Evolutionary conservation across 2,329 filamentous ascomycete species (phyloP).

Genomic region (Metarhizium album): DNA sequence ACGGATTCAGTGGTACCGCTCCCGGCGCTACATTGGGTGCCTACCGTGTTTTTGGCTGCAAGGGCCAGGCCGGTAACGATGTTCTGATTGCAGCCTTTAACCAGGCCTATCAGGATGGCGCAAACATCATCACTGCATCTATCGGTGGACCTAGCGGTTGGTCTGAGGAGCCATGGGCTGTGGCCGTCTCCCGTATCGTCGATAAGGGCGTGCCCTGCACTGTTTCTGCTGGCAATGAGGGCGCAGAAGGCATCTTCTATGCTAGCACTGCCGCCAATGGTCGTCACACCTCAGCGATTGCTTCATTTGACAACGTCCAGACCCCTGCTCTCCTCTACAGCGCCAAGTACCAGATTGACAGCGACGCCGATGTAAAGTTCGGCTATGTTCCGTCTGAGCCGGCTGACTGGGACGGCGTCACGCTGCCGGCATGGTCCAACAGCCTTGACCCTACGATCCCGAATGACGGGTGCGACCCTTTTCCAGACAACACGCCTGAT

Average conservation of each 20-base stretch:
- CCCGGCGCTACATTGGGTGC: constrained; percentile 44
- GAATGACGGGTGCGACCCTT: constrained; percentile 40
- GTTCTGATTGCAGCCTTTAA: constrained; percentile 49
- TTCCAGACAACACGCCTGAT: constrained; percentile 43
- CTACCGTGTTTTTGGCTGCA: constrained; percentile 48
- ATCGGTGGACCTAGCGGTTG: constrained; percentile 42
- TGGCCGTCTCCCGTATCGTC: constrained; percentile 40
- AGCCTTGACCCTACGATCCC: constrained; percentile 36
- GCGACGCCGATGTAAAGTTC: constrained; percentile 24
- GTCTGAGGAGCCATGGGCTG: constrained; percentile 40
- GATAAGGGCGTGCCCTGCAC: constrained; percentile 41
- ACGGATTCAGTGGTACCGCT: constrained; percentile 47
- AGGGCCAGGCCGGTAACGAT: constrained; percentile 39
- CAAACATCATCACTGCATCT: constrained; percentile 45
- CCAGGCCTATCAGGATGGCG: constrained; percentile 48
- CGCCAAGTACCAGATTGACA: constrained; percentile 30
- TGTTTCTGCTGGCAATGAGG: constrained; percentile 42
- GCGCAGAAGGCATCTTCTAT: constrained; percentile 36
- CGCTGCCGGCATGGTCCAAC: constrained; percentile 37
- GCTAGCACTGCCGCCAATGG: constrained; percentile 37
- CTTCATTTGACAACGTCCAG: constrained; percentile 37
- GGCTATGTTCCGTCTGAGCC: constrained; percentile 32
- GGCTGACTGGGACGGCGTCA: constrained; percentile 31
- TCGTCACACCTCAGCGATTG: constrained; percentile 35
- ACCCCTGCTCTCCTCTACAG: constrained; percentile 31